Conservation (phyloP, 2,329 filamentous ascomycete species). For the Parasarocladium wereldwijsianum region DNA sequence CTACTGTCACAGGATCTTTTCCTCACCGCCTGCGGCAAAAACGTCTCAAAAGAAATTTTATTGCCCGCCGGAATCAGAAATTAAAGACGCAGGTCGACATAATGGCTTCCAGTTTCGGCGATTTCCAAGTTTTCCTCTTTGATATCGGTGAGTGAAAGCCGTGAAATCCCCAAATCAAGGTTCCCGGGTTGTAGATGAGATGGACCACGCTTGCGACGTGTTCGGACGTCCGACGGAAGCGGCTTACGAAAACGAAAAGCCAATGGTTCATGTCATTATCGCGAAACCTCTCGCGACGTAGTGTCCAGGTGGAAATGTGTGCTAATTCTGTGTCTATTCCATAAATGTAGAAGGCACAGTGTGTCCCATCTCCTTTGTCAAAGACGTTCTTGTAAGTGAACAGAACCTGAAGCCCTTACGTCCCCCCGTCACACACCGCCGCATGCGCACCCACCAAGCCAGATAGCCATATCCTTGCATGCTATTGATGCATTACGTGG, state of each 20-base stretch:
- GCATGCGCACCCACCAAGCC: not conserved
- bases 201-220: slow-evolving; percentile 4
- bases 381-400: slow-evolving; percentile 62
- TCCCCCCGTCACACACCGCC: not conserved
- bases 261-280: not conserved
- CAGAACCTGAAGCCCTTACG: not conserved
- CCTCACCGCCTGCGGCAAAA: too few species aligned
- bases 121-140: slow-evolving; percentile 6
- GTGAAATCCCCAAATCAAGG: not conserved
- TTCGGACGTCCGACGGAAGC: too few species aligned
- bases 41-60: too few species aligned
- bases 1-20: too few species aligned
- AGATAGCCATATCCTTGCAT: not conserved
- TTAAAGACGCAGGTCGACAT: too few species aligned
- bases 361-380: slow-evolving; percentile 73
- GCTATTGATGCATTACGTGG: not conserved
- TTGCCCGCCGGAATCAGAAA: too few species aligned
- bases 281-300: not conserved
- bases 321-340: slow-evolving; percentile 5
- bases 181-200: slow-evolving; percentile 4
- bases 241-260: not conserved
- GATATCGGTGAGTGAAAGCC: slow-evolving; percentile 8
- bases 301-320: not conserved
- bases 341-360: slow-evolving; percentile 56
- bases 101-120: slow-evolving; percentile 5